Conservation (phyloP, 2,329 filamentous ascomycete genomes). For the Exophiala phaeomuriformis region DNA sequence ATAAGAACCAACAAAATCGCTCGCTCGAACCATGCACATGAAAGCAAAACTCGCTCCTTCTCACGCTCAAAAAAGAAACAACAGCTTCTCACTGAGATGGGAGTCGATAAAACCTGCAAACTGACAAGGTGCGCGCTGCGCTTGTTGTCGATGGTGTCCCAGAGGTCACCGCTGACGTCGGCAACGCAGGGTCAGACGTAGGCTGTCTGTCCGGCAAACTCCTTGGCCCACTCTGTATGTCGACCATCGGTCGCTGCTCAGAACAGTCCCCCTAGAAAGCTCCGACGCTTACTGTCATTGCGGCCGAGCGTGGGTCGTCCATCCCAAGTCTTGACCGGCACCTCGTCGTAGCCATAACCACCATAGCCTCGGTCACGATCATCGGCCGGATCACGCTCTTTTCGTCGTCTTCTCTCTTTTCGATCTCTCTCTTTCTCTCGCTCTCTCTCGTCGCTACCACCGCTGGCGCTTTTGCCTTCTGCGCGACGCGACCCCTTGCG, state of each 20-base stretch:
- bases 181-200: neutral
- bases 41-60: too few species aligned
- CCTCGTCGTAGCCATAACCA: slow-evolving; percentile 26
- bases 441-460: slow-evolving; percentile 23
- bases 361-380: slow-evolving; percentile 16
- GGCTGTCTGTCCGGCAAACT: neutral
- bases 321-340: slow-evolving; percentile 25
- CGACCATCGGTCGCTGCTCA: neutral
- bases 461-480: slow-evolving; percentile 24
- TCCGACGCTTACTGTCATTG: slow-evolving; percentile 25
- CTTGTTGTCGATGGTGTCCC: too few species aligned
- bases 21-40: too few species aligned
- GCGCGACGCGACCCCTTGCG: slow-evolving; percentile 13
- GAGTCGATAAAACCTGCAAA: too few species aligned
- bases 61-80: too few species aligned
- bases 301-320: slow-evolving; percentile 20
- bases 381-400: slow-evolving; percentile 11
- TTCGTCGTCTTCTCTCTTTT: slow-evolving; percentile 16
- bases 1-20: too few species aligned
- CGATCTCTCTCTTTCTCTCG: slow-evolving; percentile 15
- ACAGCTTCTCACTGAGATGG: too few species aligned
- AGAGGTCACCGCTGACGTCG: too few species aligned
- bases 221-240: too few species aligned
- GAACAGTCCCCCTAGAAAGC: slow-evolving; percentile 26
- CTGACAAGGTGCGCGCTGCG: too few species aligned